phyloP scores from a whole-genome alignment of 371 early-diverging fungal genomes.

The Syncephalastrum sp. region DNA sequence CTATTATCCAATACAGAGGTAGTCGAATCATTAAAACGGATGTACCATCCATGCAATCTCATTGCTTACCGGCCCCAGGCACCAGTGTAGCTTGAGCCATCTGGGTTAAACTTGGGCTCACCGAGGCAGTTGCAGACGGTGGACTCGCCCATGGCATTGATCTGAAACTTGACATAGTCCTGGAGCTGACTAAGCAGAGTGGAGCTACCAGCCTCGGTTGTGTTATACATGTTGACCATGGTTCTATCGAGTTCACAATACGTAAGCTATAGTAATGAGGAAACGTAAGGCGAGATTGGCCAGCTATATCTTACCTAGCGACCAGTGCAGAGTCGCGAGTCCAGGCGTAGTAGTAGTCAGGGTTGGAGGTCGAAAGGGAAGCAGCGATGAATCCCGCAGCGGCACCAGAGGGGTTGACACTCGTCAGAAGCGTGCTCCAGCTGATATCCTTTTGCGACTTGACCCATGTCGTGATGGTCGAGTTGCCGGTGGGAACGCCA shows the following conservation, averaged over 20 bases:
- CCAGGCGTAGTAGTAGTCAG: slow-evolving; percentile 84
- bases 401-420: slow-evolving; percentile 37
- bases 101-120: slow-evolving; percentile 61
- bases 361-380: slow-evolving; percentile 38
- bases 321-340: slow-evolving; percentile 70
- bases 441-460: not conserved
- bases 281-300: no score
- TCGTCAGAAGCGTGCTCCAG: slow-evolving; percentile 11
- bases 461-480: slow-evolving; percentile 23
- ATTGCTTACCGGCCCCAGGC: slow-evolving; percentile 10
- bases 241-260: slow-evolving; percentile 1
- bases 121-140: slow-evolving; percentile 57
- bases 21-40: no score
- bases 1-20: no score
- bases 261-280: no score
- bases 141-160: slow-evolving; percentile 19
- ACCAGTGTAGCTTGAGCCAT: slow-evolving; percentile 16
- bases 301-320: slow-evolving; percentile 14
- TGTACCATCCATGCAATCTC: no score
- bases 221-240: slow-evolving; percentile 12
- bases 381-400: slow-evolving; percentile 39
- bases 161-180: slow-evolving; percentile 41
- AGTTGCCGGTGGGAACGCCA: slow-evolving; percentile 25
- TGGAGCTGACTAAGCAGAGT: slow-evolving; percentile 11
- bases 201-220: not conserved